These are phyloP conservation scores for Elongisporangium undulatum DNA, from an alignment of 352 stramenopile genomes.

Conservation along the genomic window DNA sequence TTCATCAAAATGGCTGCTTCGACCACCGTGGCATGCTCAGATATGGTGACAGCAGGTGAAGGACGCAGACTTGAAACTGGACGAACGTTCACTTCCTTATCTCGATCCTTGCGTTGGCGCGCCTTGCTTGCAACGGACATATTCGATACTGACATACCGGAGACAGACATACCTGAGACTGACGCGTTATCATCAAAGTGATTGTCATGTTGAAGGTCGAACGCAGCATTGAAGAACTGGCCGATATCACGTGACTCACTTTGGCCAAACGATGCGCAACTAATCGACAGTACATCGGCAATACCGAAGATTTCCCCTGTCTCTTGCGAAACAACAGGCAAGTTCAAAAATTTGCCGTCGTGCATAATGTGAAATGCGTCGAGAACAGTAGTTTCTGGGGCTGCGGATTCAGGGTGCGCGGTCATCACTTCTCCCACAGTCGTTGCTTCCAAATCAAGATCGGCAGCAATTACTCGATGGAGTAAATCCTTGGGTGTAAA, in stretches of 20 bases:
- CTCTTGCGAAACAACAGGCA: conserved; percentile 90
- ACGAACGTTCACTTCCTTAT: conserved; percentile 73
- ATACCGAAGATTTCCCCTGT: conserved; percentile 76
- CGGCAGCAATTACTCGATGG: conserved; percentile 91
- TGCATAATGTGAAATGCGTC: conserved; percentile 99
- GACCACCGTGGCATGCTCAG: conserved; percentile 78
- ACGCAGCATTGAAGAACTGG: conserved; percentile 74
- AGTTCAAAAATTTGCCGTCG: conserved; percentile 96
- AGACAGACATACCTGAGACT: conserved; percentile 18
- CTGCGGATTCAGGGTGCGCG: conserved; percentile 92
- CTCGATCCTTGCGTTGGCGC: conserved; percentile 67
- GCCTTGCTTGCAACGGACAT: conserved; percentile 51
- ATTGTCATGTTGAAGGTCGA: conserved; percentile 66
- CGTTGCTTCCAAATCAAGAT: conserved; percentile 87
- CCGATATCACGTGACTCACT: conserved; percentile 67
- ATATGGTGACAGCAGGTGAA: conserved; percentile 68
- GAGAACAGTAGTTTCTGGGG: conserved; percentile 92
- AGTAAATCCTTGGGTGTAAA: conserved; percentile 98
- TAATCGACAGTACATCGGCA: conserved; percentile 79
- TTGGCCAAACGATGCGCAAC: conserved; percentile 65
- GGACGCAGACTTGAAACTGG: conserved; percentile 81
- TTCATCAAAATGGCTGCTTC: conserved; percentile 89
- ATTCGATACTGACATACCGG: conserved; percentile 47
- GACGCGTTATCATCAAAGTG: conserved; percentile 44
- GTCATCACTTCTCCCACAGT: conserved; percentile 94